Evolutionary conservation across 2,329 filamentous ascomycete genomes (phyloP), one percentile per base, ranked within the genome.

Genomic region (Fusarium algeriense): DNA sequence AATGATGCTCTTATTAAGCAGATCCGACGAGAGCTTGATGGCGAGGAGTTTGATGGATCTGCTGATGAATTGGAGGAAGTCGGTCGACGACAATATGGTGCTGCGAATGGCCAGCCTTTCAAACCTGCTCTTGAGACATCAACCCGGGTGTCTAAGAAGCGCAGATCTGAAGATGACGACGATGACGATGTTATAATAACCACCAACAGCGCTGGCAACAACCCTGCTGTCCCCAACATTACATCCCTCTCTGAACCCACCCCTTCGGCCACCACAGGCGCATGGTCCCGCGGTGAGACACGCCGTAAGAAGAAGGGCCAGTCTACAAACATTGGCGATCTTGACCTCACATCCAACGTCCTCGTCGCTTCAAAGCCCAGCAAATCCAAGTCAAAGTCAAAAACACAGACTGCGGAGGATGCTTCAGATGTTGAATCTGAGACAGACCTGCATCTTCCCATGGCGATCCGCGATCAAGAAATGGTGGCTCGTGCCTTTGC

Each of bases 401-500:
- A 77, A 38, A 43, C 66, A 59, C 71, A 67, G 38, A 26, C 56
- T 61, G 13, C 44, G 26, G 81, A 80, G 52, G 80, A 82, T 26
- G 40, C 30, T 62, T 71, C 65, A 35, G 80, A 79, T 26, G 75
- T 73, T 10, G 83, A 83, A 15, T 84, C 82, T 4, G 87, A 88
- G 32, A 84, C 67, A 76, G 83, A 85, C 23, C 78, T 84, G 52
- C 85, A 87, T 69, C 81, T 90, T 4, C 88, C 88, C 4, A 83
- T 91, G 57, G 85, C 87, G 26, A 86, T 90, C 73, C 85, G 85
- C 53, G 88, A 91, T 74, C 85, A 87, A 71, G 89, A 91, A 41
- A 89, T 97, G 64, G 91, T 97, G 61, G 91, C 92, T 69, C 88
- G 90, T 73, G 95, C 94, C 7, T 98, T 99, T 80, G 95, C 95